Percentiles rank a stretch among this genome's conserved stretches.
phyloP scores from a whole-genome alignment of 352 stramenopile species.

The Pythium sukuiense region DNA sequence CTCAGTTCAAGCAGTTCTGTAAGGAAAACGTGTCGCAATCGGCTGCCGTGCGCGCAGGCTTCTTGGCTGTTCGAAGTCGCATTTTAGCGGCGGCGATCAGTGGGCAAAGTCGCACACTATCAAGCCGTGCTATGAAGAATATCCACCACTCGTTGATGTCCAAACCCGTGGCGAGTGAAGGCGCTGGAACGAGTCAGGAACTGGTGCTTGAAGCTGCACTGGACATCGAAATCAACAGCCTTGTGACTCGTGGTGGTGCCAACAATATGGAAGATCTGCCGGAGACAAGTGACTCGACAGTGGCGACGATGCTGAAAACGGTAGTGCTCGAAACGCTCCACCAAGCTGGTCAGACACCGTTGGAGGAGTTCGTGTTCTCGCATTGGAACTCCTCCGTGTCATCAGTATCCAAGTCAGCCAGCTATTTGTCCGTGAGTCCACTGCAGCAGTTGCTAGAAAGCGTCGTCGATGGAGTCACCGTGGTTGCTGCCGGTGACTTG shows the following conservation, averaged over 20 bases:
- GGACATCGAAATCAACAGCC: conserved; percentile 51
- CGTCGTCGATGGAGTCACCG: conserved; percentile 54
- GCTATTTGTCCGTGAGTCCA: conserved; percentile 25
- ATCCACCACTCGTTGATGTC: conserved; percentile 5
- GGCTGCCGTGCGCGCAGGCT: conserved; percentile 34
- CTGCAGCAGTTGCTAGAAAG: conserved; percentile 59
- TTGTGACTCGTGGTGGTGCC: conserved; percentile 35
- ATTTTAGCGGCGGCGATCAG: conserved; percentile 32
- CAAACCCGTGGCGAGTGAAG: not conserved
- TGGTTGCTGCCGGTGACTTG: conserved; percentile 54
- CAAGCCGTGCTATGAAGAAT: not conserved
- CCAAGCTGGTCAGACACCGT: conserved; percentile 45
- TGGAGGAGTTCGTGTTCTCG: conserved; percentile 60
- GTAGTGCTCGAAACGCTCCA: conserved; percentile 50
- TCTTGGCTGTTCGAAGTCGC: conserved; percentile 50
- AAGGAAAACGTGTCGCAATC: conserved; percentile 41
- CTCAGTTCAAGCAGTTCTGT: conserved; percentile 58
- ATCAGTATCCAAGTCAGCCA: not conserved
- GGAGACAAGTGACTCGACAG: conserved; percentile 44
- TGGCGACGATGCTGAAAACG: conserved; percentile 37
- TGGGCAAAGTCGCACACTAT: conserved; percentile 8
- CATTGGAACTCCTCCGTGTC: conserved; percentile 33
- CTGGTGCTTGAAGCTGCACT: conserved; percentile 40
- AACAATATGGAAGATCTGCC: conserved; percentile 38
- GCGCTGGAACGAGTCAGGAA: conserved; percentile 1